Percentiles rank a stretch among this genome's conserved stretches.
phyloP scores from a whole-genome alignment of 2,329 filamentous ascomycete genomes.

The Lizonia empirigonia region DNA sequence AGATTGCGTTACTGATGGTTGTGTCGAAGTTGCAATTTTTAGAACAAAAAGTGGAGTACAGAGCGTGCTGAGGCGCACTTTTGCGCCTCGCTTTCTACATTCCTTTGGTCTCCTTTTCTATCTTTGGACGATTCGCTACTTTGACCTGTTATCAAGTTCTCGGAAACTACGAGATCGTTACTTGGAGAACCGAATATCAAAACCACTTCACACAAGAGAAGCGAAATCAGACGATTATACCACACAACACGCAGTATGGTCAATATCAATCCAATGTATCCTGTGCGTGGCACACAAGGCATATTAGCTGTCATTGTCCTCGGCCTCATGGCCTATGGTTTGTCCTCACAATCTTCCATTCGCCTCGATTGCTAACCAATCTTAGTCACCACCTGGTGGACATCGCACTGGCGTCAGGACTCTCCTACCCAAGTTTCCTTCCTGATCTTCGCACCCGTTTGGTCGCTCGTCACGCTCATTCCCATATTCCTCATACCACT shows the following conservation, averaged over 20 bases:
- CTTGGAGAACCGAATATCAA: neutral
- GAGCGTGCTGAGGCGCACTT: slow-evolving; percentile 11
- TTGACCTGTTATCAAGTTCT: neutral
- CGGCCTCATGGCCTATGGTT: slow-evolving; percentile 75
- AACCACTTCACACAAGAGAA: neutral
- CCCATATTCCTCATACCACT: slow-evolving; percentile 73
- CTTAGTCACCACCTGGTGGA: slow-evolving; percentile 63
- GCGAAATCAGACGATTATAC: neutral
- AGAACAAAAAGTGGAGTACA: slow-evolving; percentile 6
- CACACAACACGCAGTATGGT: neutral
- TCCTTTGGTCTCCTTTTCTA: neutral
- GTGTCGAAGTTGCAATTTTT: slow-evolving; percentile 9
- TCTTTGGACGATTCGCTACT: neutral
- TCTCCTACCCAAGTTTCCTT: slow-evolving; percentile 70
- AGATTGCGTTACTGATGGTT: slow-evolving; percentile 22
- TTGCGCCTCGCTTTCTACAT: neutral
- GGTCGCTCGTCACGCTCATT: slow-evolving; percentile 69
- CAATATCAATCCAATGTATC: slow-evolving; percentile 59
- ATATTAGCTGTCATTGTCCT: slow-evolving; percentile 76
- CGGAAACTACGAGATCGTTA: neutral
- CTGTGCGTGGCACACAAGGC: slow-evolving; percentile 69
- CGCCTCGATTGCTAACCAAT: slow-evolving; percentile 18
- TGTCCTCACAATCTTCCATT: slow-evolving; percentile 22
- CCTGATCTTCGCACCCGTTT: slow-evolving; percentile 78
- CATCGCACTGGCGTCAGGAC: slow-evolving; percentile 57